phyloP scores from a whole-genome alignment of 805 yeast species.

The Metschnikowia shivogae region DNA sequence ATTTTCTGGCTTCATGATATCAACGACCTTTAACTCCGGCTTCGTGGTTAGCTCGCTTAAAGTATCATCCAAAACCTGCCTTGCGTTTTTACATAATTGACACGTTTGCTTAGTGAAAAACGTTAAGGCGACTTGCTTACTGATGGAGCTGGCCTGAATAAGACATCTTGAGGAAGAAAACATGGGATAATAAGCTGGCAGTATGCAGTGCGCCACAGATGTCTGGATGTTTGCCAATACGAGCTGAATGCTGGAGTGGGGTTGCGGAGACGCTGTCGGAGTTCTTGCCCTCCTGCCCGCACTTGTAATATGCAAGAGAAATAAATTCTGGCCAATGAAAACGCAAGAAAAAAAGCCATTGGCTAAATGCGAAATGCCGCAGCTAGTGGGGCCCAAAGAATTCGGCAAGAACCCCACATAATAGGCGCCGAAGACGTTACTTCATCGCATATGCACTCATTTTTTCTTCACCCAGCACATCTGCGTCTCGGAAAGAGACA shows the following conservation, averaged over 20 bases:
- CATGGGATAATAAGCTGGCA: neutral
- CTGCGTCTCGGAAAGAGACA: neutral
- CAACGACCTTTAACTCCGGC: conserved; percentile 41
- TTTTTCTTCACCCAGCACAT: conserved; percentile 1
- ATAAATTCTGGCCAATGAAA: neutral
- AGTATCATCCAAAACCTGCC: conserved; percentile 43
- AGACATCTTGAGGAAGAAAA: conserved; percentile 4
- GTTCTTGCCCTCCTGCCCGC: neutral
- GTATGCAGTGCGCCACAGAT: neutral
- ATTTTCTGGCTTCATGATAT: conserved; percentile 58
- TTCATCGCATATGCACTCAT: conserved; percentile 1
- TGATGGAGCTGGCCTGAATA: neutral
- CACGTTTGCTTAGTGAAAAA: conserved; percentile 70
- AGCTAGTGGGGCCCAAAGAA: neutral
- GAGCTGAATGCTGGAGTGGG: neutral
- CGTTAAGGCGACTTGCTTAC: conserved; percentile 32
- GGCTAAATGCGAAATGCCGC: neutral
- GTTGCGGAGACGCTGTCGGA: neutral
- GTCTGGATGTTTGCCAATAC: neutral
- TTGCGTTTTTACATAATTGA: conserved; percentile 64
- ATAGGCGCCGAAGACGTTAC: neutral
- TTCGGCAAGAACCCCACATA: neutral
- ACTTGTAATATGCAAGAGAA: neutral
- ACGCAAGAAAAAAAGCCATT: neutral
- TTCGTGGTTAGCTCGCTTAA: conserved; percentile 27